phyloP scores from a whole-genome alignment of 441 rosid species.

The Adansonia gregorii region DNA sequence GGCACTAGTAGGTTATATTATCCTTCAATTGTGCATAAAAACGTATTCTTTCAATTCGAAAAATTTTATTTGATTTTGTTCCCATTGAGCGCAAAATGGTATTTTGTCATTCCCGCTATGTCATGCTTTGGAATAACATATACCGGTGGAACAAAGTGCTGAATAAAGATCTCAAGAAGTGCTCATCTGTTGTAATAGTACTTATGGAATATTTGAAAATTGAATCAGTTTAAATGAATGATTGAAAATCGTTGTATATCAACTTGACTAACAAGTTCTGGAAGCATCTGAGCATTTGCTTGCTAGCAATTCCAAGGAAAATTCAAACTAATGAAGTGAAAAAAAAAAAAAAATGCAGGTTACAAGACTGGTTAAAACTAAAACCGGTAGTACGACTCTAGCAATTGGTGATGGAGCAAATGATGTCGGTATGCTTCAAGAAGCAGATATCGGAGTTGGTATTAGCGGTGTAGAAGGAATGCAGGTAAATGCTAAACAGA shows the following conservation, averaged over 20 bases:
- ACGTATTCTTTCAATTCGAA: neutral
- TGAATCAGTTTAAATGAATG: neutral
- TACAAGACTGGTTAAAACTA: too few relatives aligned
- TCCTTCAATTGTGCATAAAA: neutral
- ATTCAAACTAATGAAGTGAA: slow-evolving; percentile 19
- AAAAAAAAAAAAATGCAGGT: slow-evolving; percentile 44
- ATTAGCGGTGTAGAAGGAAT: too few relatives aligned
- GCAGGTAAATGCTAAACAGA: too few relatives aligned
- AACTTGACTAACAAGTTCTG: neutral
- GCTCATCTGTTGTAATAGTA: neutral
- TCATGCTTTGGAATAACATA: neutral
- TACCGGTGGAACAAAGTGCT: neutral
- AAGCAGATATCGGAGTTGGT: too few relatives aligned
- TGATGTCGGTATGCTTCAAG: too few relatives aligned
- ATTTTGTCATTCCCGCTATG: neutral
- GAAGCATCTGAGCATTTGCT: slow-evolving; percentile 8
- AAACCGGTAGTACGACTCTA: too few relatives aligned
- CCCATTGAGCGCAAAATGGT: slow-evolving; percentile 4
- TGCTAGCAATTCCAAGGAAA: slow-evolving; percentile 8
- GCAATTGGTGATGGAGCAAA: too few relatives aligned
- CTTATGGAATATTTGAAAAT: neutral
- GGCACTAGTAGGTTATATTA: slow-evolving; percentile 67
- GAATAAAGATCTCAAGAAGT: neutral
- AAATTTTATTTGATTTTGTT: neutral
- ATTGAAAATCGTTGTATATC: neutral